Percentiles rank a stretch among this genome's conserved stretches.
These are phyloP conservation scores for Lithospermum erythrorhizon DNA, from an alignment of 257 asterid species.

Conservation along the genomic window DNA sequence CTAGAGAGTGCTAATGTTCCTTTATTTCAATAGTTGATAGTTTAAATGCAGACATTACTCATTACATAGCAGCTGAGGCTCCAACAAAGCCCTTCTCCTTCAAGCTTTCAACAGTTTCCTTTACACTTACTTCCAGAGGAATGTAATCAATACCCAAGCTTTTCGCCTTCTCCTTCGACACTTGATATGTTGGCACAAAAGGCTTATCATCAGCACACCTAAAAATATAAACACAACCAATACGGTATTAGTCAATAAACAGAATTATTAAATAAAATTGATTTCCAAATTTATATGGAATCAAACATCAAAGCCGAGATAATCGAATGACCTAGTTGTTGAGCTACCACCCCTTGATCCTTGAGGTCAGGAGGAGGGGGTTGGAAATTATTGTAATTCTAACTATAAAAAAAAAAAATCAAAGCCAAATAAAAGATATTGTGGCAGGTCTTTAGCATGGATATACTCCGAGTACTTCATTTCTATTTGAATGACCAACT, in stretches of 20 bases:
- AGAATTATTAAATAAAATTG: no score
- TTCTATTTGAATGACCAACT: no score
- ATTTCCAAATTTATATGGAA: background rate
- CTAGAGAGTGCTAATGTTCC: no score
- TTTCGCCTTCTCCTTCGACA: conserved; percentile 48
- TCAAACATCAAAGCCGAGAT: no score
- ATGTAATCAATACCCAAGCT: conserved; percentile 47
- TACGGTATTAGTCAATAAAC: background rate
- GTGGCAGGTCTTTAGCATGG: no score
- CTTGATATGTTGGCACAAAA: conserved; percentile 42
- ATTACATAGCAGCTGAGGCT: conserved; percentile 21
- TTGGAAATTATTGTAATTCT: no score
- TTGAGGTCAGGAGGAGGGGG: no score
- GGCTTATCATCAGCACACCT: conserved; percentile 77
- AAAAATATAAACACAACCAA: no score
- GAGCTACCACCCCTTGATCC: no score
- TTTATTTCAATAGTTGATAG: background rate
- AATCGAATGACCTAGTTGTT: no score
- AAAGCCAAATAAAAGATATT: background rate
- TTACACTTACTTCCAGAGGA: conserved; percentile 50
- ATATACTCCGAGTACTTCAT: no score
- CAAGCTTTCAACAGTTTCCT: conserved; percentile 63
- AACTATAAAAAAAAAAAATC: no score
- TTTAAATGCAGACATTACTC: background rate
- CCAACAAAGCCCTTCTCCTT: conserved; percentile 42